Evolutionary conservation across 2,329 filamentous ascomycete genomes (phyloP), one percentile per base, ranked within the genome.

Genomic region (Ambrosiella cleistominuta): DNA sequence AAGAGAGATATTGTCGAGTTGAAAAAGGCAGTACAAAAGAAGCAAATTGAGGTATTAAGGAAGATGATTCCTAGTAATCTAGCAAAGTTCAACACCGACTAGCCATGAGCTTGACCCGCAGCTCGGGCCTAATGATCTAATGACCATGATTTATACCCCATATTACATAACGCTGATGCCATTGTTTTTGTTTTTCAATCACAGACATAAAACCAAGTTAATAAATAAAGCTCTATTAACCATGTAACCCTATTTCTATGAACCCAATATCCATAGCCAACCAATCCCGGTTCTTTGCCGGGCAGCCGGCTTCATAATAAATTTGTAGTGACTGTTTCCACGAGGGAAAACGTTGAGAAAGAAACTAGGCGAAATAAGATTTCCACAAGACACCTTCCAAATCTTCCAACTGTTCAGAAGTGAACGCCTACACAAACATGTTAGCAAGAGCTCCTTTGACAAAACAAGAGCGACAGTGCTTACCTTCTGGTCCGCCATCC

Each of bases 321-420:
- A 27, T 27, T 27, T 27, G 27, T 27, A 27, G 27, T 27, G 27
- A 27, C 27, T 27, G 27, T 27, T 27, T 27, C 27, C 27, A 27
- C 4, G 3, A 27, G 27, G 2, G 27, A 27, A 3, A 27, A 27
- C 27, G 2, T 27, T 27, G 27, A 27, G 27, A 27, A 27, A 27
- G 27, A 27, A 27, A 51, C 69, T 74, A 95, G 45, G 90, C 94
- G 74, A 98, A 98, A 69, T 98, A 98, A 70, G 91, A 97, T 83
- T 98, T 98, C 93, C 93, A 98, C 56, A 98, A 74, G 53, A 98
- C 94, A 56, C 93, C 93, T 66, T 96, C 90, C 60, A 98, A 70
- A 67, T 97, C 91, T 69, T 97, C 93, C 9, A 98, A 75, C 67
- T 98, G 91, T 65, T 97, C 93, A 37, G 85, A 74, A 35, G 89